Base-by-base conservation (phyloP, 1,284 basidiomycete species). In the Ustilago trichophora region DNA sequence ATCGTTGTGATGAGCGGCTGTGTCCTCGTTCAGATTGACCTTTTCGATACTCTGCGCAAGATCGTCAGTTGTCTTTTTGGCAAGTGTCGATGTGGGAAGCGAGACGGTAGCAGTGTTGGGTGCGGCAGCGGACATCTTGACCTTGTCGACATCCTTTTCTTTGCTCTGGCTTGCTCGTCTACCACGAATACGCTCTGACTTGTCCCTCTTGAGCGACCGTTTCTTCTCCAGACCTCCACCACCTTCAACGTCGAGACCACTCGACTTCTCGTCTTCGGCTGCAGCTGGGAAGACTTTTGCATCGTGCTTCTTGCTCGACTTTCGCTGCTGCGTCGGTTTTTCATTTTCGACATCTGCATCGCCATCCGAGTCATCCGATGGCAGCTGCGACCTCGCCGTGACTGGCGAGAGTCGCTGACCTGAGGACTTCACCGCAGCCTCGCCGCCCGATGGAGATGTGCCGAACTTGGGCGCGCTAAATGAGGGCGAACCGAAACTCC, bases 281-380 rank as follows among this genome's bases (percentile, higher is more conserved):
- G 24, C 32, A 24, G n/a, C 15, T 15, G 13, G 12, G 10, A n/a
- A n/a, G n/a, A n/a, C n/a, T 21, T 47, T 54, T 10, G 33, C 6
- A 3, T 48, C 35, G 21, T 27, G 33, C 46, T 55, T 57, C 29
- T 57, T 57, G 31, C 35, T 33, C 9, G 26, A 15, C 18, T 43
- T 49, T 3, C 49, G 45, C 2, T 51, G 35, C 18, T 31, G n/a
- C 4, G 16, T 54, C 3, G 60, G 52, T 19, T 29, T 40, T 18
- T 70, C 60, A 5, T 19, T 51, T 25, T 70, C 66, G 11, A 45
- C 66, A 22, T 70, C 66, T 8, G 66, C 66, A 38, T 70, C 60
- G 11, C 44, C 59, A n/a, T 70, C 66, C 33, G 55, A 59, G 12
- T 70, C 66, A 6, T 50, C 49, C 13, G 55, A 52, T 35, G 59